Conservation (phyloP, 1,284 basidiomycete genomes). For the Microbotryum intermedium region DNA sequence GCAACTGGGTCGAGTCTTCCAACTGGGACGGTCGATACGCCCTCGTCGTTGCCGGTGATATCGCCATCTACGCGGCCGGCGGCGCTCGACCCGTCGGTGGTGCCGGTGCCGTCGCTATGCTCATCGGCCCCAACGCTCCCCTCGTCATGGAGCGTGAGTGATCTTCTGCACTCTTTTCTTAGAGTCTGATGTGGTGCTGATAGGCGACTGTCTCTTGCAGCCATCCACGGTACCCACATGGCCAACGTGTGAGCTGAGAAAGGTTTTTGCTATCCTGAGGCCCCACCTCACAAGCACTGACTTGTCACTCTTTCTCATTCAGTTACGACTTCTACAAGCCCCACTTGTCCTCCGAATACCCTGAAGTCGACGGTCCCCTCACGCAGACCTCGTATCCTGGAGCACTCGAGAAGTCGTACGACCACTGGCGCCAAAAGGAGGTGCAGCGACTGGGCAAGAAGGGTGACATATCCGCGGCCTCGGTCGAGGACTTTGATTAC, state of each 20-base stretch:
- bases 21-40: conserved; percentile 99
- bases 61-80: conserved; percentile 96
- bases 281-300: not conserved
- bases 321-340: conserved; percentile 86
- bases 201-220: conserved; percentile 42
- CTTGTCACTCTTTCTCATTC: not conserved
- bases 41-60: conserved; percentile 94
- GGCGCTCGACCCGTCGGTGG: conserved; percentile 91
- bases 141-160: conserved; percentile 86
- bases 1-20: conserved; percentile 84
- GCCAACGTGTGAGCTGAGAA: conserved; percentile 68
- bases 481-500: conserved; percentile 42
- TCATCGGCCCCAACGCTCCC: conserved; percentile 93
- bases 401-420: conserved; percentile 85
- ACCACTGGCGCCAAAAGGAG: conserved; percentile 74
- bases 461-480: conserved; percentile 22
- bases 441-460: conserved; percentile 39
- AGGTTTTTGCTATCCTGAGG: no score
- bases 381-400: conserved; percentile 93
- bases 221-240: conserved; percentile 95
- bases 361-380: conserved; percentile 92
- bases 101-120: conserved; percentile 87
- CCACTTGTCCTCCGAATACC: conserved; percentile 84
- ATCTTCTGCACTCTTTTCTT: not conserved
- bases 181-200: not conserved